Percentiles rank a stretch among this genome's conserved stretches.
phyloP scores from a whole-genome alignment of 2,329 filamentous ascomycete genomes.

The Lachnum nothofagi region DNA sequence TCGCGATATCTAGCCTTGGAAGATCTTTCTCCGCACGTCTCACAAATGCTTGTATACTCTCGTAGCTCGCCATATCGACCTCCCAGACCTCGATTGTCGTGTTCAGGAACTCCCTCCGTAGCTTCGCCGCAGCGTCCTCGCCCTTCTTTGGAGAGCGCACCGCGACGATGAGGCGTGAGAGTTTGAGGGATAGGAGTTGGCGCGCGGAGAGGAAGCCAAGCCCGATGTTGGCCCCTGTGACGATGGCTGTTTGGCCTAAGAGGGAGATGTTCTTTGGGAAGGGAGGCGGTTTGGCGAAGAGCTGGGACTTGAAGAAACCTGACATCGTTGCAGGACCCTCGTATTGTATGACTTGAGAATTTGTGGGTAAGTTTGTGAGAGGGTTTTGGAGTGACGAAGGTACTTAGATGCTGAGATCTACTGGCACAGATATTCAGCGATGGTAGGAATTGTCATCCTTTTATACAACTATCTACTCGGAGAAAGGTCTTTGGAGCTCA shows the following conservation, averaged over 20 bases:
- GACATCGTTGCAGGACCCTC: too few relatives aligned
- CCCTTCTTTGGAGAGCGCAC: conserved; percentile 43
- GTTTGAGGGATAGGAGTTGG: conserved; percentile 37
- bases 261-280: too few relatives aligned
- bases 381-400: too few relatives aligned
- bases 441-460: too few relatives aligned
- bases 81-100: conserved; percentile 44
- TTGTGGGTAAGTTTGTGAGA: too few relatives aligned
- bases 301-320: too few relatives aligned
- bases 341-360: too few relatives aligned
- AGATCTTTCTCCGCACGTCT: conserved; percentile 32
- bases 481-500: too few relatives aligned
- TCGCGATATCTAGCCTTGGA: conserved; percentile 38
- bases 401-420: too few relatives aligned
- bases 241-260: conserved; percentile 38
- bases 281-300: too few relatives aligned
- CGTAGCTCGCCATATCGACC: conserved; percentile 45
- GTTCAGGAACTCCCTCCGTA: conserved; percentile 31
- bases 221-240: conserved; percentile 46
- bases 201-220: conserved; percentile 40
- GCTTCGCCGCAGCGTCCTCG: conserved; percentile 35
- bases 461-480: too few relatives aligned
- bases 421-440: too few relatives aligned
- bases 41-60: conserved; percentile 41
- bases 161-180: conserved; percentile 43